A percentile compares a stretch with the other conserved stretches of the same genome.
These are phyloP conservation scores for Aspergillus thermomutatus DNA, from an alignment of 2,329 filamentous ascomycete species.

Conservation along the genomic window DNA sequence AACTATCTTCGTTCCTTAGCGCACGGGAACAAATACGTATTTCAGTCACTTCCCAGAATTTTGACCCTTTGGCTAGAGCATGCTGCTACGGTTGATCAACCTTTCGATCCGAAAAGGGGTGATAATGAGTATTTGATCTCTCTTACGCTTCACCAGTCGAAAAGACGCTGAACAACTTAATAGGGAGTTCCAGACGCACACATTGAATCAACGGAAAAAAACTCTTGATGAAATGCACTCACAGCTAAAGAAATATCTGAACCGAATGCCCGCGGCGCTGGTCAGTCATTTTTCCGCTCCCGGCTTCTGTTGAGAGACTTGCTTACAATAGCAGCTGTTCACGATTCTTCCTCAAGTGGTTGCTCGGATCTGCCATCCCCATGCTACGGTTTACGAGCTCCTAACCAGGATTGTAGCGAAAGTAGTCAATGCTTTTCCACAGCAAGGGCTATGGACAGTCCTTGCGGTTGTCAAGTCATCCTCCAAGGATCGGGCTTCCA, in stretches of 20 bases:
- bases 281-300: slow-evolving; percentile 23
- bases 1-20: slow-evolving; percentile 86
- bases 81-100: slow-evolving; percentile 68
- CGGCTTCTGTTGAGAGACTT: neutral
- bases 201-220: slow-evolving; percentile 53
- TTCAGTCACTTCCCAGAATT: slow-evolving; percentile 87
- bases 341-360: slow-evolving; percentile 84
- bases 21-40: slow-evolving; percentile 91
- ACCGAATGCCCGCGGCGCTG: slow-evolving; percentile 46
- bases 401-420: slow-evolving; percentile 78
- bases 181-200: slow-evolving; percentile 47
- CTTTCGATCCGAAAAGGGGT: slow-evolving; percentile 49
- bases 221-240: slow-evolving; percentile 68
- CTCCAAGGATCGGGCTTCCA: slow-evolving; percentile 63
- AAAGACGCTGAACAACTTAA: slow-evolving; percentile 8
- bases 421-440: slow-evolving; percentile 82
- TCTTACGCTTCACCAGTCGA: neutral
- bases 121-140: slow-evolving; percentile 38
- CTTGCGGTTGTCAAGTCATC: slow-evolving; percentile 82
- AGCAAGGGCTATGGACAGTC: slow-evolving; percentile 87
- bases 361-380: slow-evolving; percentile 88
- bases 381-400: slow-evolving; percentile 70
- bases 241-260: slow-evolving; percentile 76
- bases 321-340: slow-evolving; percentile 41
- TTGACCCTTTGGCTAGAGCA: slow-evolving; percentile 94